These are phyloP conservation scores for Pichia exigua DNA, from an alignment of 805 yeast genomes.

Conservation along the genomic window DNA sequence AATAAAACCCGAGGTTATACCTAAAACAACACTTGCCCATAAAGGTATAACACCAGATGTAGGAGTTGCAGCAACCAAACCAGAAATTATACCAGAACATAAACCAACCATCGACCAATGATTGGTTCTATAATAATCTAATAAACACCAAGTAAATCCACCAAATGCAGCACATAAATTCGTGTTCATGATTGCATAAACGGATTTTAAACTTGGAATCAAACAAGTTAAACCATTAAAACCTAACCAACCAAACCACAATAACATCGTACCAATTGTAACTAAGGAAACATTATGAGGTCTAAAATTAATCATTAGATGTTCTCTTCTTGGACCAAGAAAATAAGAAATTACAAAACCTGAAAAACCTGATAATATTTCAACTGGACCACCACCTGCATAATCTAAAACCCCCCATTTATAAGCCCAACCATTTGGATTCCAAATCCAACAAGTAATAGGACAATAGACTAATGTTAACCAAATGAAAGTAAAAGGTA, in stretches of 20 bases:
- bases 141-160: constrained; percentile 83
- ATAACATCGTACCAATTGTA: constrained; percentile 75
- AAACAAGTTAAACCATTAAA: constrained; percentile 89
- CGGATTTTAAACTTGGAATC: constrained; percentile 74
- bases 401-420: constrained; percentile 90
- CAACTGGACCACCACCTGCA: constrained; percentile 98
- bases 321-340: constrained; percentile 66
- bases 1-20: constrained; percentile 68
- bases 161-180: constrained; percentile 86
- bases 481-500: constrained; percentile 80
- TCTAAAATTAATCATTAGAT: constrained; percentile 78
- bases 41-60: constrained; percentile 84
- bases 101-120: constrained; percentile 94
- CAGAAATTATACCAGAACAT: constrained; percentile 93
- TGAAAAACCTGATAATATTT: constrained; percentile 82
- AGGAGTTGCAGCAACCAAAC: constrained; percentile 96
- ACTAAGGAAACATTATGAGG: constrained; percentile 94
- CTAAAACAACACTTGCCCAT: constrained; percentile 85
- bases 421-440: constrained; percentile 86
- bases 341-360: constrained; percentile 83
- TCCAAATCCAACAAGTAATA: constrained; percentile 95
- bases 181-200: constrained; percentile 87
- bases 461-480: constrained; percentile 91
- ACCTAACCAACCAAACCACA: constrained; percentile 95
- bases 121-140: constrained; percentile 80